Base-by-base conservation (phyloP, 2,329 filamentous ascomycete genomes). In the Beauveria sp. region DNA sequence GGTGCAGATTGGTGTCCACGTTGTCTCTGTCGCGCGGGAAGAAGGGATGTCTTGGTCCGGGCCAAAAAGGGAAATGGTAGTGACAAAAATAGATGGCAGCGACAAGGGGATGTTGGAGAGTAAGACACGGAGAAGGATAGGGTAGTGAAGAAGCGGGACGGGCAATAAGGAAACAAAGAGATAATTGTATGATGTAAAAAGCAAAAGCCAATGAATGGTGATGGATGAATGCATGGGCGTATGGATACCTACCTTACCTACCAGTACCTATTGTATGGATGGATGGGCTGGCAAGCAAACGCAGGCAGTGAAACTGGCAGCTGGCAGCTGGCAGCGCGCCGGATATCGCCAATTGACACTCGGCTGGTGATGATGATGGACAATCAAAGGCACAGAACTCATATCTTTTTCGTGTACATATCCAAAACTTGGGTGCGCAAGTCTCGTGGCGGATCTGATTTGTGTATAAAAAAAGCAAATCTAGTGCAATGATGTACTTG, bases 61-160 rank as follows among this genome's bases (percentile, higher is more conserved):
- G 48, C 47, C 47, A 34, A 48, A 59, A 59, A 28, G 41, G 57
- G 50, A 46, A 46, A 43, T 43, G 40, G 40, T 50, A 22, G 37
- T 59, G 57, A 54, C 26, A 47, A 59, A 59, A 59, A 59, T 59
- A 59, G 57, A 59, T 18, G 28, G 26, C 14, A 24, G 28, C 14
- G 47, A 24, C 46, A 57, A 34, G 55, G 55, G 43, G 55, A 40
- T 30, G 55, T 51, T 58, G 46, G 47, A 43, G 48, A 59, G 57
- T 59, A 28, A 59, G 50, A 53, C 57, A 53, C 14, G 57, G 57
- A 54, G 57, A 22, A 30, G 50, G 18, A 9, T 26, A 20, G 41
- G 41, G 12, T 44, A 26, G n/a, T n/a, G 28, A 16, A 24, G n/a
- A 4, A 26, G 26, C 48, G 37, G 46, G 26, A 44, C n/a, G 48